phyloP scores from a whole-genome alignment of 208 protist genomes.

The Spongospora subterranea region DNA sequence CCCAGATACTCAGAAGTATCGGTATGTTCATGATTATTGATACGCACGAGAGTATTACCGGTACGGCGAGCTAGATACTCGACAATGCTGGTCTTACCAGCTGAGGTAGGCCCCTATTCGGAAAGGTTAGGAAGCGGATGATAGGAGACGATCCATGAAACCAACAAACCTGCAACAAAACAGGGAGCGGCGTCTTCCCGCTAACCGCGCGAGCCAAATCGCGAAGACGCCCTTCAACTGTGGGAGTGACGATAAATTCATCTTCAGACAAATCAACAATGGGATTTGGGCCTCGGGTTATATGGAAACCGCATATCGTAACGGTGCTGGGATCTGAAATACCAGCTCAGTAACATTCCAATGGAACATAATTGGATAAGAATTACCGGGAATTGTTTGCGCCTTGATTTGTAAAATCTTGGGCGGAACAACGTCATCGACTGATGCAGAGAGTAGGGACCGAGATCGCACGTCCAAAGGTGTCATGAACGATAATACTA shows the following conservation, averaged over 20 bases:
- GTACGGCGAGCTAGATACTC: constrained; percentile 96
- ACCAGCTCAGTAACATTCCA: too few relatives aligned
- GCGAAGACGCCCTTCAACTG: constrained; percentile 88
- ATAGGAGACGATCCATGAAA: too few relatives aligned
- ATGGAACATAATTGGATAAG: too few relatives aligned
- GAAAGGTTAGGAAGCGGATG: not conserved
- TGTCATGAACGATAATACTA: constrained; percentile 39
- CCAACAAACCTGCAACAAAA: constrained; percentile 68
- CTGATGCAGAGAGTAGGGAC: not conserved
- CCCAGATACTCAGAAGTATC: constrained; percentile 85
- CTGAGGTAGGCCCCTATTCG: constrained; percentile 42
- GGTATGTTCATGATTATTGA: constrained; percentile 99
- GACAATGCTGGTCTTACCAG: constrained; percentile 98
- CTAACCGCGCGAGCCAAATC: constrained; percentile 91
- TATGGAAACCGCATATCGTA: constrained; percentile 92
- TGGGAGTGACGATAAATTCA: constrained; percentile 94
- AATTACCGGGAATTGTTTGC: not conserved
- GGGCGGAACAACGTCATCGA: not conserved
- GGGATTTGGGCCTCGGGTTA: constrained; percentile 71
- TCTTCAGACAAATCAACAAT: constrained; percentile 64
- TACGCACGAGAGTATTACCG: constrained; percentile 97
- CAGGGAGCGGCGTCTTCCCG: constrained; percentile 69
- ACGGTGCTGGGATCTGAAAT: constrained; percentile 81
- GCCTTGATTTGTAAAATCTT: not conserved
- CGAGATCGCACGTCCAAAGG: not conserved